Evolutionary conservation across 148 eudicot genomes (phyloP).

Genomic region (Dysphania ambrosioides): DNA sequence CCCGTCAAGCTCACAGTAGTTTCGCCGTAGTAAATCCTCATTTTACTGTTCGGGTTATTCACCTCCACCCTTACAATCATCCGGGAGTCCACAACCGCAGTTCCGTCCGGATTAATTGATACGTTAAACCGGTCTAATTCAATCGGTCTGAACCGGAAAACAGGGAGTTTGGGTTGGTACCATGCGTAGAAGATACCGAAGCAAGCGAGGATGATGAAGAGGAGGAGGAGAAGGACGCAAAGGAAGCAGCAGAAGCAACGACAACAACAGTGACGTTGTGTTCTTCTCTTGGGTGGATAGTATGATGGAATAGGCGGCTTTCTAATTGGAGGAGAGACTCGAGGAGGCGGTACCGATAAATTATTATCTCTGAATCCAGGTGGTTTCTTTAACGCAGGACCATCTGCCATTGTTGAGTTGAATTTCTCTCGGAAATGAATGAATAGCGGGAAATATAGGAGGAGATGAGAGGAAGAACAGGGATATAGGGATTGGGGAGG

Average conservation of each 20-base stretch:
- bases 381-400: conserved; percentile 36
- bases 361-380: conserved; percentile 36
- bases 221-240: conserved; percentile 15
- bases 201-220: conserved; percentile 15
- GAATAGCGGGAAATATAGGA: too few relatives aligned
- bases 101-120: conserved; percentile 23
- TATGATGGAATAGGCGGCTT: conserved; percentile 28
- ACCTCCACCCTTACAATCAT: conserved; percentile 33
- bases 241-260: conserved; percentile 29
- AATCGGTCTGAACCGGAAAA: conserved; percentile 36
- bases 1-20: conserved; percentile 23
- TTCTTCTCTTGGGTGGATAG: conserved; percentile 26
- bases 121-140: conserved; percentile 32
- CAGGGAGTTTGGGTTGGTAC: conserved; percentile 37
- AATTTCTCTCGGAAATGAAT: too few relatives aligned
- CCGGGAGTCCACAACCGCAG: conserved; percentile 22
- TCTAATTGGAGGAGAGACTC: background rate
- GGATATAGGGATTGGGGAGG: background rate
- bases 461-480: background rate
- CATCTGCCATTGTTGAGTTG: conserved; percentile 23
- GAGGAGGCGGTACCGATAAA: conserved; percentile 10
- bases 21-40: conserved; percentile 33
- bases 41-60: conserved; percentile 31
- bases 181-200: conserved; percentile 31
- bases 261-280: conserved; percentile 21